Conservation (phyloP, 2,329 filamentous ascomycete species). For the Neonectria faginata region DNA sequence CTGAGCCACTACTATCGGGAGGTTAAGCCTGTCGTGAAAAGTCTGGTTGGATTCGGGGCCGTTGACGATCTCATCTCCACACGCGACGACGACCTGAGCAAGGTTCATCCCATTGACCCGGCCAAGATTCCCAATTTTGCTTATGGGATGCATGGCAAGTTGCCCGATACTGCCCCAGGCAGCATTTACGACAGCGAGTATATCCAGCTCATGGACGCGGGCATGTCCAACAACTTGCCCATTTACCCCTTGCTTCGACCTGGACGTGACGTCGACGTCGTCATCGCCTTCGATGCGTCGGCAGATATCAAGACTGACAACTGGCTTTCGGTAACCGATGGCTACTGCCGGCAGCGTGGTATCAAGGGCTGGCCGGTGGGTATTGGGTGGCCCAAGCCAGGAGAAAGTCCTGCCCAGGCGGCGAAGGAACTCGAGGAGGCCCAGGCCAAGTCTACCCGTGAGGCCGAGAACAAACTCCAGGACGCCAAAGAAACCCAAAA, state of each 20-base stretch:
- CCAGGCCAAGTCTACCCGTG: constrained; percentile 68
- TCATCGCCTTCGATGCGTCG: constrained; percentile 94
- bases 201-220: constrained; percentile 92
- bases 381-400: constrained; percentile 86
- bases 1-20: constrained; percentile 97
- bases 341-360: constrained; percentile 88
- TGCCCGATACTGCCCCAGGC: constrained; percentile 82
- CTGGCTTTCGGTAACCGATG: constrained; percentile 94
- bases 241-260: constrained; percentile 94
- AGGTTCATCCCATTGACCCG: constrained; percentile 94
- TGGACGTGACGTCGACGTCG: constrained; percentile 86
- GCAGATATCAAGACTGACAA: constrained; percentile 95
- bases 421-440: constrained; percentile 74
- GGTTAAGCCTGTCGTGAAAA: constrained; percentile 82
- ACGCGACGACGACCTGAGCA: constrained; percentile 84
- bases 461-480: constrained; percentile 73
- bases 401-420: constrained; percentile 69
- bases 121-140: constrained; percentile 91
- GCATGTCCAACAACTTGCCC: constrained; percentile 98
- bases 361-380: constrained; percentile 96
- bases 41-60: constrained; percentile 78
- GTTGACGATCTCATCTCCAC: constrained; percentile 87
- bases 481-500: constrained; percentile 66
- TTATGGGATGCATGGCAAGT: constrained; percentile 79
- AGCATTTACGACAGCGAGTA: constrained; percentile 78